Base-by-base conservation (phyloP, 1,284 basidiomycete species). In the Rhodotorula sp. region DNA sequence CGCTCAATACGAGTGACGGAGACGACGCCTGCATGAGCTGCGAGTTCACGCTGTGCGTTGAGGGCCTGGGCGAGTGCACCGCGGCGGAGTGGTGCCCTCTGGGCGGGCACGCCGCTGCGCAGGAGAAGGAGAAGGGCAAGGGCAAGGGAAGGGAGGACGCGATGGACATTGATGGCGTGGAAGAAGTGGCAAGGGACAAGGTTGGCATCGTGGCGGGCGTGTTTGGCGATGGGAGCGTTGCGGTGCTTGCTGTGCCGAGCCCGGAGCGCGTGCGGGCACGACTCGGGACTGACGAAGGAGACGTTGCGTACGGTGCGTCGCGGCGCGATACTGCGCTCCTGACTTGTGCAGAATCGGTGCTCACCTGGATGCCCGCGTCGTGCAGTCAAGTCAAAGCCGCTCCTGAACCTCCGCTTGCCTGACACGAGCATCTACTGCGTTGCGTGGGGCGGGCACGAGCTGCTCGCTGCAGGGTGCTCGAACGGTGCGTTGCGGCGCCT, bases 1-100 rank as follows among this genome's bases (percentile, higher is more conserved):
- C 70, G 34, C 12, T 22, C 15, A 17, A 69, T 69, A 29, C 58
- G 13, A 27, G 9, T 9, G 36, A 48, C 19, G 46, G 51, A 10
- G 29, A 25, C 19, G 19, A 46, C 36, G 69, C 67, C 21, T 21
- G 39, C 66, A 85, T 90, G 83, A 82, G 79, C 22, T 91, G 91
- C 75, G 91, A 90, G 77, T 84, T 92, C 83, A 87, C 91, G 12
- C 77, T 96, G 0, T 94, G 92, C 76, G 75, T 92, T 10, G 88
- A 92, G 29, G 62, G 44, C 25, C 85, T 85, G 37, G 72, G 71
- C 1, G 85, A 86, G 37, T 90, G 88, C 8, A 86, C 88, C 74
- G 88, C 91, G 64, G 79, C 94, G 27, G 91, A 89, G 81, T 97
- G 94, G 93, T 94, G 92, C 82, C 94, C 93, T 7, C 80, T 92